Percentiles rank a stretch among this genome's conserved stretches.
Evolutionary conservation across 805 yeast genomes (phyloP).

Genomic region (Pichia ethanolica): DNA sequence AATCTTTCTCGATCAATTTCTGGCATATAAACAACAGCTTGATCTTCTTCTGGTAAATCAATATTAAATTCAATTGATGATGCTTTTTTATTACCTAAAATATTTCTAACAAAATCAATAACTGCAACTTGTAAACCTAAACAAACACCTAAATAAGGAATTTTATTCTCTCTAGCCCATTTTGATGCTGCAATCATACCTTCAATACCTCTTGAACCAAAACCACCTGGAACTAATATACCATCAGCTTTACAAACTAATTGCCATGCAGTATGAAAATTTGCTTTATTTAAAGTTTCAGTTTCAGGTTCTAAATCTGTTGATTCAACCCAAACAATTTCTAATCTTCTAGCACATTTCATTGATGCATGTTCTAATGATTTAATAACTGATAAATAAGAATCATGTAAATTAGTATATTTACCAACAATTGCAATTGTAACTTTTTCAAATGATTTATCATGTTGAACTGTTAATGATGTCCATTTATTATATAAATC

Average conservation of each 20-base stretch:
- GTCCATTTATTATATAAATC: conserved; percentile 72
- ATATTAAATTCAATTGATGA: conserved; percentile 79
- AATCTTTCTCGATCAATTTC: conserved; percentile 91
- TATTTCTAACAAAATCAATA: conserved; percentile 82
- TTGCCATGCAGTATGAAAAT: conserved; percentile 95
- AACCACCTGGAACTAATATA: conserved; percentile 96
- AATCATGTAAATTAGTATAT: conserved; percentile 91
- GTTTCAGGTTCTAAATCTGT: conserved; percentile 76
- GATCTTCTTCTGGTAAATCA: conserved; percentile 50
- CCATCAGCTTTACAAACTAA: conserved; percentile 90
- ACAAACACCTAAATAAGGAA: conserved; percentile 95
- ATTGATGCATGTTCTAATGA: conserved; percentile 92
- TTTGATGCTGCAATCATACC: conserved; percentile 97
- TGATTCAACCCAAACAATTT: conserved; percentile 95
- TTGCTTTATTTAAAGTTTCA: conserved; percentile 55
- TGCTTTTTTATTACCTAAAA: conserved; percentile 59
- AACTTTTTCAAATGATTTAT: conserved; percentile 76
- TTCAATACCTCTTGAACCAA: conserved; percentile 94
- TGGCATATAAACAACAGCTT: conserved; percentile 94
- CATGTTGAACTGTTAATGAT: conserved; percentile 68
- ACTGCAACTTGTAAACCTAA: conserved; percentile 96
- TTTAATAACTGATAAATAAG: conserved; percentile 90
- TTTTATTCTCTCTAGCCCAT: conserved; percentile 94
- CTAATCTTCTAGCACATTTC: conserved; percentile 76
- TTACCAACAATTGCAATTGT: conserved; percentile 96